phyloP scores from a whole-genome alignment of 176 grass and related monocot species.

The Oryza punctata region DNA sequence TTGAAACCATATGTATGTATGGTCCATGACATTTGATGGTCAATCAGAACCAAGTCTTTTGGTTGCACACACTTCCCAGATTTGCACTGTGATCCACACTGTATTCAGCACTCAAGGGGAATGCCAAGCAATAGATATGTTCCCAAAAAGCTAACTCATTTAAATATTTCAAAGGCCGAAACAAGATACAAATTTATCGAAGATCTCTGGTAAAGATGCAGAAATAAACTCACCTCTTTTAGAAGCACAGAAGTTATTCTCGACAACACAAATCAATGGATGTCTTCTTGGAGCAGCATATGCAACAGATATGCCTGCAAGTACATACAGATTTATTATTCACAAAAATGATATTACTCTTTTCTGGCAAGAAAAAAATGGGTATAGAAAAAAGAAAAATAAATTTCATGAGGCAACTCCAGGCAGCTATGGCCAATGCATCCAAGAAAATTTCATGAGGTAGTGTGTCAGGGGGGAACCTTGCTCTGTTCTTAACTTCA shows the following conservation, averaged over 20 bases:
- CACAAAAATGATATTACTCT: conserved; percentile 9
- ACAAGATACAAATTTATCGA: background rate
- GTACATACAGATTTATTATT: conserved; percentile 11
- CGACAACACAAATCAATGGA: conserved; percentile 72
- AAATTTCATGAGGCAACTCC: no score
- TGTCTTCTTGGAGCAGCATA: conserved; percentile 95
- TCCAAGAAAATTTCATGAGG: background rate
- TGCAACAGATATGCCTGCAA: conserved; percentile 78
- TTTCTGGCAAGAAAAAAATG: conserved; percentile 6
- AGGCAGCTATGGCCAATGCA: no score
- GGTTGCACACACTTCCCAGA: no score
- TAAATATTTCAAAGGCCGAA: background rate
- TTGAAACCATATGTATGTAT: background rate
- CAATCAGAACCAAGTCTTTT: no score
- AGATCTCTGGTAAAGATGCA: conserved; percentile 17
- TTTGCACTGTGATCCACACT: no score
- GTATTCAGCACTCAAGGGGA: no score
- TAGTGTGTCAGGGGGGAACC: background rate
- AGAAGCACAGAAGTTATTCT: conserved; percentile 95
- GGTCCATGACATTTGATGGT: no score
- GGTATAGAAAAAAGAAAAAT: background rate
- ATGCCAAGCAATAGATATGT: background rate
- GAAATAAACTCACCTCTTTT: conserved; percentile 73
- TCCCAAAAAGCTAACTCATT: background rate
- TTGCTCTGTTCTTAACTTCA: background rate